Evolutionary conservation across 2,329 filamentous ascomycete species (phyloP), one percentile per base, ranked within the genome.

Genomic region (Epichloe sylvatica): DNA sequence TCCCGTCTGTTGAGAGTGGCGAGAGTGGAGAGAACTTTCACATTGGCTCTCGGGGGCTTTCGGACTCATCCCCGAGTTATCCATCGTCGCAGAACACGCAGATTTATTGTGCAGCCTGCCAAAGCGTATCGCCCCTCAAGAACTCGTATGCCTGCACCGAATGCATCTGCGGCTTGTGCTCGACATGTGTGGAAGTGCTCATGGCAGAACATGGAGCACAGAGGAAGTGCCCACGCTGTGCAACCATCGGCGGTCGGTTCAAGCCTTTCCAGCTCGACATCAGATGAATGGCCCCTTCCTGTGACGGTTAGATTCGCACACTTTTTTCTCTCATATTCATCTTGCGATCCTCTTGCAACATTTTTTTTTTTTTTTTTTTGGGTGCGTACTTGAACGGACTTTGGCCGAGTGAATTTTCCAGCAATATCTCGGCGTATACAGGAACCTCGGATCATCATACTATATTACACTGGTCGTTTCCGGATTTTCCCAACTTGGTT

Each of bases 121-220:
- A 86, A 55, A 80, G 83, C 37, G 73, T 89, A 17, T 90, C 84
- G 47, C 71, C 83, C 11, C 71, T 97, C 25, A 83, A 81, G 60
- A 85, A 91, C 59, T 92, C 87, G 35, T 96, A 89, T 62, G 91
- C 91, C 21, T 97, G 91, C 65, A 95, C 90, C 1, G 90, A 96
- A 66, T 97, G 92, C 65, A 94, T 97, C 55, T 94, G 88, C 63
- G 91, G 90, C 15, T 77, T 97, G 46, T 97, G 92, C 66, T 80
- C 83, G 55, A 81, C 88, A 52, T 97, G 91, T 60, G 88, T 96
- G 51, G 84, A 89, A 59, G 80, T 86, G 35, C 72, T 91, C 49
- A 81, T 87, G 67, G 78, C 77, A 57, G 84, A 88, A 63, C 83
- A 88, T 63, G 81, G 84, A 46, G 84, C 84, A 12, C 70, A 84